Evolutionary conservation across 1,284 basidiomycete genomes (phyloP).

Genomic region (Puccinia brachypodii): DNA sequence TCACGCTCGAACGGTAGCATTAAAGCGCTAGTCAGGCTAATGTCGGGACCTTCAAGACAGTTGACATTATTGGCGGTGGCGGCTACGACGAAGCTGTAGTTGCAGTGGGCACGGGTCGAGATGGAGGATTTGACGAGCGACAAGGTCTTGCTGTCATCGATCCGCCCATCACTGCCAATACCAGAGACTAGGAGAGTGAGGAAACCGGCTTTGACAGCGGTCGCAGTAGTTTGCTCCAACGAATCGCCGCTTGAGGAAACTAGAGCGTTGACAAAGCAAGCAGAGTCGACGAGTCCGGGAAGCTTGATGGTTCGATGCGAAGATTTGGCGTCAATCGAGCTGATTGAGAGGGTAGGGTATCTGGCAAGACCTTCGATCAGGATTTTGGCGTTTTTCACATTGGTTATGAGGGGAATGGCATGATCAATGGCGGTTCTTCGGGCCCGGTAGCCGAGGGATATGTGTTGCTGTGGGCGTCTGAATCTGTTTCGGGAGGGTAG

Average conservation of each 20-base stretch:
- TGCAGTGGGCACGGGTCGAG: slow-evolving; percentile 68
- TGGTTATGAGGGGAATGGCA: slow-evolving; percentile 94
- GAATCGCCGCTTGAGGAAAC: slow-evolving; percentile 68
- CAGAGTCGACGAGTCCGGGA: slow-evolving; percentile 87
- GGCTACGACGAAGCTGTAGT: slow-evolving; percentile 78
- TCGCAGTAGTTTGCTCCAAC: slow-evolving; percentile 66
- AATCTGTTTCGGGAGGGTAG: slow-evolving; percentile 97
- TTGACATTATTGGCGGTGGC: slow-evolving; percentile 68
- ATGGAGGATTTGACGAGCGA: slow-evolving; percentile 70
- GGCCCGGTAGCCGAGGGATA: slow-evolving; percentile 93
- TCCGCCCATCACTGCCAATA: slow-evolving; percentile 63
- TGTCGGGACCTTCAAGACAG: slow-evolving; percentile 68
- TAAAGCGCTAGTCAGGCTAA: slow-evolving; percentile 74
- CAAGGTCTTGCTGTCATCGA: slow-evolving; percentile 70
- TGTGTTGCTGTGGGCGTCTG: slow-evolving; percentile 92
- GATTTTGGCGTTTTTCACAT: slow-evolving; percentile 98
- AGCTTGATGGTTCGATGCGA: slow-evolving; percentile 86
- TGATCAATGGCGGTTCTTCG: slow-evolving; percentile 99
- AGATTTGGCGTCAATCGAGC: slow-evolving; percentile 89
- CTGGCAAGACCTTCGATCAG: slow-evolving; percentile 92
- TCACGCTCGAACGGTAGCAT: slow-evolving; percentile 75
- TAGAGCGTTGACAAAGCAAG: slow-evolving; percentile 68
- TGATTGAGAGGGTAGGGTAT: slow-evolving; percentile 79
- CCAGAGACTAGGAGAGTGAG: slow-evolving; percentile 78
- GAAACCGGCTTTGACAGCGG: slow-evolving; percentile 81